Conservation (phyloP, 768 basidiomycete species). For the Suillus tomentosus region DNA sequence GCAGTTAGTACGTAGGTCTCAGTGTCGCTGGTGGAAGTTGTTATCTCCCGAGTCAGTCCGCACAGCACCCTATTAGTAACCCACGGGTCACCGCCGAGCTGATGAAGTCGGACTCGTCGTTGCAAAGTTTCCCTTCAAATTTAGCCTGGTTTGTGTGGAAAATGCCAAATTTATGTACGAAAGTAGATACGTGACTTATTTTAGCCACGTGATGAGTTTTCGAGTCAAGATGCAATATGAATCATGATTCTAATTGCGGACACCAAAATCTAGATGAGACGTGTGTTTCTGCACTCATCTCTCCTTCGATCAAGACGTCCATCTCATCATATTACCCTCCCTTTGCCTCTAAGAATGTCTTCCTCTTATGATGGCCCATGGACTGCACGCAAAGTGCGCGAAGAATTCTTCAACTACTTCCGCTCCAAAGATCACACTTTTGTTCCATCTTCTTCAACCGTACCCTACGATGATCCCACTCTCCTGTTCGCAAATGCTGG, state of each 20-base stretch:
- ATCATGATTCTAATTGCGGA: conserved; percentile 13
- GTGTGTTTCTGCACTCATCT: conserved; percentile 14
- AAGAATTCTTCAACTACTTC: conserved; percentile 93
- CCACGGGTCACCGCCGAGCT: too few relatives aligned
- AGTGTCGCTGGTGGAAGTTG: neutral
- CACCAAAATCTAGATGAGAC: conserved; percentile 14
- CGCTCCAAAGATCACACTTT: conserved; percentile 78
- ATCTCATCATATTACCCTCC: conserved; percentile 19
- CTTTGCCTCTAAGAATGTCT: conserved; percentile 25
- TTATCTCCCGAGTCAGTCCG: neutral
- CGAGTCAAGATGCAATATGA: conserved; percentile 13
- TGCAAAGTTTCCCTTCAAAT: neutral
- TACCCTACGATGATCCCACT: conserved; percentile 98
- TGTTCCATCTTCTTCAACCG: conserved; percentile 87
- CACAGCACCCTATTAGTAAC: neutral
- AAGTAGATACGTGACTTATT: neutral
- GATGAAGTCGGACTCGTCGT: neutral
- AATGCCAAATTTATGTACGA: neutral
- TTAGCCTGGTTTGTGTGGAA: neutral
- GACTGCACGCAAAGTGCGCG: conserved; percentile 81
- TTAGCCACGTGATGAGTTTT: conserved; percentile 8
- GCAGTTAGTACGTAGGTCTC: neutral
- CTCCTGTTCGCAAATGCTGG: conserved; percentile 98
- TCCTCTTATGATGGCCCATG: conserved; percentile 49
- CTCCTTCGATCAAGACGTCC: conserved; percentile 21